Base-by-base conservation (phyloP, 805 yeast genomes). In the Priceomyces castillae region DNA sequence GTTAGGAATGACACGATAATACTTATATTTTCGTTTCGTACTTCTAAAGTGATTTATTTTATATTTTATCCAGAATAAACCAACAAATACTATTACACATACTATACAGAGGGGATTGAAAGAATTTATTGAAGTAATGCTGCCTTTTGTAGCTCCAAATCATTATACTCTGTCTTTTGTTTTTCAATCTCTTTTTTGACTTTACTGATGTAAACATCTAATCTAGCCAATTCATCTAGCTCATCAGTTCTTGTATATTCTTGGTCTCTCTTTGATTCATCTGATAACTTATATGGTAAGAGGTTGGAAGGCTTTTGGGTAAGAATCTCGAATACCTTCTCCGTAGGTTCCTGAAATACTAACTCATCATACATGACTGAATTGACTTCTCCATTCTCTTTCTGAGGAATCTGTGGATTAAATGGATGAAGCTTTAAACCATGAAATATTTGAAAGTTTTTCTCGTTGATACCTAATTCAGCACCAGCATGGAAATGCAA, bases 321-420 rank as follows among this genome's bases (percentile, higher is more conserved):
- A 56, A 92, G 73, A 3, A 82, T 68, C 51, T 84, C 88, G 66
- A 94, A 92, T 64, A 90, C 79, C 16, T 77, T 77, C 53, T 94
- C 98, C 5, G 97, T 90, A 2, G 99, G 99, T 62, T 94, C 99
- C 60, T 86, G 88, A 59, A 94, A 94, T 2, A 94, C 96, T 15
- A 94, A 68, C 59, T 94, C 99, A 58, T 94, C 99, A 56, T 85
- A 94, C 33, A 83, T 54, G 15, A 70, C 74, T 26, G 72, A 67
- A 43, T 68, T 61, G 11, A 67, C 72, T 36, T 69, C 76, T 2
- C 76, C 74, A 47, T 63, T 71, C 41, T 64, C 71, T 17, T 68
- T 64, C 4, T 53, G 53, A 17, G 72, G 68, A 2, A 54, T 56
- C 44, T 63, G 66, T 1, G 71, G 71, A 46, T 76, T 82, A 59